A percentile compares a stretch with the other conserved stretches of the same genome.
phyloP scores from a whole-genome alignment of 495 filamentous ascomycete species.

The Penicillium cataractarum region DNA sequence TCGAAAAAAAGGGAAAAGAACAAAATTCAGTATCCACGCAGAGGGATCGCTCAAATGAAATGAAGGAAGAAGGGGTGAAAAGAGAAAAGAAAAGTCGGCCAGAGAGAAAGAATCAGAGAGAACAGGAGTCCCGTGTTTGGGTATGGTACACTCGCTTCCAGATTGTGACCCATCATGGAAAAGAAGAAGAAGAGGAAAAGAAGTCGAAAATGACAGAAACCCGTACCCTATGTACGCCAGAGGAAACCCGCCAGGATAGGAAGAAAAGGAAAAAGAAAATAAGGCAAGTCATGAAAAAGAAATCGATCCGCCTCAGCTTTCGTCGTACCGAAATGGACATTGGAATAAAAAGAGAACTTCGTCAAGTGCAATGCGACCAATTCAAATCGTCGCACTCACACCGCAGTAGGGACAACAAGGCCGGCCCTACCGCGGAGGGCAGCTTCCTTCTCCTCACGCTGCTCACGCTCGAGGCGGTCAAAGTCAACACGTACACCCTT shows the following conservation, averaged over 20 bases:
- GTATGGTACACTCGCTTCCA: constrained; percentile 32
- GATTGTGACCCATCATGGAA: constrained; percentile 16
- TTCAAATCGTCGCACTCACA: constrained; percentile 18
- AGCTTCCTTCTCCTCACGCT: constrained; percentile 36
- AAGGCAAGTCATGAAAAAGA: constrained; percentile 19
- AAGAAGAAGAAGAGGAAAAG: constrained; percentile 13
- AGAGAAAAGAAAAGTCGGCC: constrained; percentile 2
- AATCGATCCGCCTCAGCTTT: constrained; percentile 17
- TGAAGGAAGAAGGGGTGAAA: constrained; percentile 5
- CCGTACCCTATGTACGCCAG: constrained; percentile 27
- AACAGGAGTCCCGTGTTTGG: constrained; percentile 24
- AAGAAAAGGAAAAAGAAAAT: background rate
- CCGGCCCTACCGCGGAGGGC: constrained; percentile 23
- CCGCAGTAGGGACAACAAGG: constrained; percentile 30
- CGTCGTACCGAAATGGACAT: background rate
- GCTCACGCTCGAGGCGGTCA: constrained; percentile 39
- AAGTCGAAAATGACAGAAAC: background rate
- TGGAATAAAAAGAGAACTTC: constrained; percentile 21
- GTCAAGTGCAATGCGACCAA: constrained; percentile 12
- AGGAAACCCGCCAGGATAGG: constrained; percentile 14
- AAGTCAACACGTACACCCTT: constrained; percentile 24
- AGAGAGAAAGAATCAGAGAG: constrained; percentile 14
- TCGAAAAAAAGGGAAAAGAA: constrained; percentile 11
- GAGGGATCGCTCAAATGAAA: constrained; percentile 3
- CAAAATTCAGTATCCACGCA: constrained; percentile 2